Base-by-base conservation (phyloP, 768 basidiomycete genomes). In the Fomitopsis pulvina region DNA sequence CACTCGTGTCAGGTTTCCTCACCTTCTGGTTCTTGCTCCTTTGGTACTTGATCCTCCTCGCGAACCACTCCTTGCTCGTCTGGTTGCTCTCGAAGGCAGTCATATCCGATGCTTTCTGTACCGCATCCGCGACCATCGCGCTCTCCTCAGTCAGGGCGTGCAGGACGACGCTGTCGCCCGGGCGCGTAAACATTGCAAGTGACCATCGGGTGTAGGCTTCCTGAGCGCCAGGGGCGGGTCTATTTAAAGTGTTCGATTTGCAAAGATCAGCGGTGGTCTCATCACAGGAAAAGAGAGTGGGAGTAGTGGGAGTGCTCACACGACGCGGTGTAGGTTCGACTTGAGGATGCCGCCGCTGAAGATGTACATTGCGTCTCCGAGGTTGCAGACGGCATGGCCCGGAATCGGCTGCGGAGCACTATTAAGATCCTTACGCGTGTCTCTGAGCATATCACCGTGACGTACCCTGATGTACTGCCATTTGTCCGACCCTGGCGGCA, bases 401-500 rank as follows among this genome's bases (percentile, higher is more conserved):
- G 66, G 61, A 11, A 67, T 53, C 12, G 67, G 67, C 58, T 65
- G 21, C 14, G 2, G 22, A 9, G n/a, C n/a, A n/a, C n/a, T n/a
- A n/a, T 12, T 16, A 16, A 1, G 34, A 41, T 30, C 41, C 24
- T 2, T 28, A 6, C 18, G 9, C 26, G 20, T 21, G 16, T 2
- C 18, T 12, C 7, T 12, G n/a, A 18, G 3, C 10, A 16, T 16
- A 8, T 10, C 9, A 11, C 18, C 7, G 21, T 7, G 14, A 41
- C 54, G 8, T 41, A 76, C 83, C 73, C 76, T 78, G 56, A 87
- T 69, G 54, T 85, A 87, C 59, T 78, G 77, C 85, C 85, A 87
- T 20, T 73, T 62, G 22, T 80, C 75, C 5, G 73, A 59, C 12
- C 79, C 81, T 1, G 82, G 83, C 0, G 75, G 74, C 41, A 85